Percentiles rank a stretch among this genome's conserved stretches.
Evolutionary conservation across 1,284 basidiomycete species (phyloP).

Genomic region (Pascua guehoae): DNA sequence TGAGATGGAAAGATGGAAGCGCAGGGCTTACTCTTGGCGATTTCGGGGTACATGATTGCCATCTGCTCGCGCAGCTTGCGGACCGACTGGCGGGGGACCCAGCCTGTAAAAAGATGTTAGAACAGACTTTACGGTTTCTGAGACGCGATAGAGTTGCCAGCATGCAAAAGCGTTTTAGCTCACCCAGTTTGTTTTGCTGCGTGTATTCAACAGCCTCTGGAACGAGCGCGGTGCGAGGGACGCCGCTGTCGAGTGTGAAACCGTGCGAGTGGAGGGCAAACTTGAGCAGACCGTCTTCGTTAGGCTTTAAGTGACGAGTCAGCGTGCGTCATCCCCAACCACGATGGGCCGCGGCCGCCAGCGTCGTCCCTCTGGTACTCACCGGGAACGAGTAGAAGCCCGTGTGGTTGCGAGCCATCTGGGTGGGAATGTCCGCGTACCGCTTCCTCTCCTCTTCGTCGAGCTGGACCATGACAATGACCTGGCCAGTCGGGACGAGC

Average conservation of each 20-base stretch:
- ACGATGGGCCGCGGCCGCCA: too few species aligned
- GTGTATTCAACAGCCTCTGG: conserved; percentile 23
- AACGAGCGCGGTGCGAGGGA: conserved; percentile 36
- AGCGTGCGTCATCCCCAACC: too few species aligned
- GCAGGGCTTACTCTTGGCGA: conserved; percentile 54
- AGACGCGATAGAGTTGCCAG: too few species aligned
- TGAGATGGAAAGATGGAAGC: too few species aligned
- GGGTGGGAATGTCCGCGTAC: conserved; percentile 63
- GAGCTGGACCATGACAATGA: conserved; percentile 58
- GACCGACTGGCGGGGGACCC: too few species aligned
- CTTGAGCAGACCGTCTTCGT: conserved; percentile 65
- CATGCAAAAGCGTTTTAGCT: too few species aligned
- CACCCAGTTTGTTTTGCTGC: too few species aligned
- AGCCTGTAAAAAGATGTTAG: background rate
- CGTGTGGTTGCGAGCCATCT: conserved; percentile 60
- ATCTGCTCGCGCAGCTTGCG: conserved; percentile 55
- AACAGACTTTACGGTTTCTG: too few species aligned
- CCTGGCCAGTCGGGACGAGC: conserved; percentile 55
- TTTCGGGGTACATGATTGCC: conserved; percentile 62
- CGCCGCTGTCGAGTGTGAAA: conserved; percentile 53
- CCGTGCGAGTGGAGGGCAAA: conserved; percentile 68
- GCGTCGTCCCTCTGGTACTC: too few species aligned
- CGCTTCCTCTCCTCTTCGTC: conserved; percentile 57
- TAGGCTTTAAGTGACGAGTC: conserved; percentile 31
- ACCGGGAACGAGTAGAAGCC: conserved; percentile 70